A percentile compares a stretch with the other conserved stretches of the same genome.
phyloP scores from a whole-genome alignment of 75 land plant genomes.

The Isoetes taiwanensis region DNA sequence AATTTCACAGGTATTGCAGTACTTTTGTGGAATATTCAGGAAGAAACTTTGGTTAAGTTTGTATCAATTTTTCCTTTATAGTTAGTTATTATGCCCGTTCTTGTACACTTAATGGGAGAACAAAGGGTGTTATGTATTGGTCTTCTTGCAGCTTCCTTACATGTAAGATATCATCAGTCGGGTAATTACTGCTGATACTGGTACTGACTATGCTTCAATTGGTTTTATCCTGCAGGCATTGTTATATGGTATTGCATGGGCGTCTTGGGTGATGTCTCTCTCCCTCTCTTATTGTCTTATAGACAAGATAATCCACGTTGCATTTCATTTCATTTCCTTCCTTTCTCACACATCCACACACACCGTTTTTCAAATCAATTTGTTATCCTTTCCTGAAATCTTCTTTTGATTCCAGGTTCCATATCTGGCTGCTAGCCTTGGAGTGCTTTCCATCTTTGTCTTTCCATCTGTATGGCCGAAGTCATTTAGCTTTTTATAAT shows the following conservation, averaged over 20 bases:
- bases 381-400: too few relatives aligned
- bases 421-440: slow-evolving; percentile 48
- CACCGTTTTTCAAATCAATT: too few relatives aligned
- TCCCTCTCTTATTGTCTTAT: not conserved
- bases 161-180: slow-evolving; percentile 24
- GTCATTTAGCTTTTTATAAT: too few relatives aligned
- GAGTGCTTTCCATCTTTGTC: slow-evolving; percentile 45
- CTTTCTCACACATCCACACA: too few relatives aligned
- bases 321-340: too few relatives aligned
- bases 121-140: slow-evolving; percentile 41
- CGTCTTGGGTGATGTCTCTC: slow-evolving; percentile 42
- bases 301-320: not conserved
- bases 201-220: not conserved
- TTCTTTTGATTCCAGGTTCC: slow-evolving; percentile 41
- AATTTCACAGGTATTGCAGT: slow-evolving; percentile 64
- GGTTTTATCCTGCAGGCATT: slow-evolving; percentile 25
- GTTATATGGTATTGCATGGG: slow-evolving; percentile 67
- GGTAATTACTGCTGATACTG: not conserved
- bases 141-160: slow-evolving; percentile 35
- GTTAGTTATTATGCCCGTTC: slow-evolving; percentile 47
- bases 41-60: too few relatives aligned
- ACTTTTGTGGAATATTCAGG: too few relatives aligned
- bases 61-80: too few relatives aligned
- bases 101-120: slow-evolving; percentile 53
- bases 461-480: slow-evolving; percentile 44